These are phyloP conservation scores for Cordyceps sp. DNA, from an alignment of 2,329 filamentous ascomycete genomes.

Conservation along the genomic window DNA sequence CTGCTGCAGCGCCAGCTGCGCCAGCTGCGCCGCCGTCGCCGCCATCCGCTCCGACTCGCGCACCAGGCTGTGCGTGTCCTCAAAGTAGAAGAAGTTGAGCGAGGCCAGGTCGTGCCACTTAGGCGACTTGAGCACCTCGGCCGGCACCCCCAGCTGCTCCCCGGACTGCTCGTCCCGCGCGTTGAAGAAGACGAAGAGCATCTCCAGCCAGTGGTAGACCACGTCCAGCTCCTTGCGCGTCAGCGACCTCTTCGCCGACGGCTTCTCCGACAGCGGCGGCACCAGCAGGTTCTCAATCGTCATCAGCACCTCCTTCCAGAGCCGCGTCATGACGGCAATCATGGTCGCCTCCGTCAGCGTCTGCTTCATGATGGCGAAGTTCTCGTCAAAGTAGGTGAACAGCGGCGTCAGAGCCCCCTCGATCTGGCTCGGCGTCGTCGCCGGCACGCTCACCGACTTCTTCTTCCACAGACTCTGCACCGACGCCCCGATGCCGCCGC, in stretches of 20 bases:
- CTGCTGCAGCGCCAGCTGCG: constrained; percentile 49
- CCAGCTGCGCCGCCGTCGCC: constrained; percentile 60
- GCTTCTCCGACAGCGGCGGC: constrained; percentile 88
- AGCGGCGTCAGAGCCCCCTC: constrained; percentile 69
- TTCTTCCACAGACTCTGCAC: constrained; percentile 56
- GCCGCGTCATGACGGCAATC: constrained; percentile 91
- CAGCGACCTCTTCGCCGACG: constrained; percentile 68
- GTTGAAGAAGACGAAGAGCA: constrained; percentile 90
- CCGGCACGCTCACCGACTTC: constrained; percentile 34
- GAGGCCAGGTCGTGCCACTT: constrained; percentile 97
- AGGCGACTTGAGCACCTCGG: constrained; percentile 84
- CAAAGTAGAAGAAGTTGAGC: constrained; percentile 97
- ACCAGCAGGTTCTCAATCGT: constrained; percentile 84
- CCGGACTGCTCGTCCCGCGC: constrained; percentile 69
- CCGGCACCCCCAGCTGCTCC: constrained; percentile 73
- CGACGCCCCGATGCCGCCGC: constrained; percentile 52
- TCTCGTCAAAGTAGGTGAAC: constrained; percentile 92
- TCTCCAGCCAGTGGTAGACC: constrained; percentile 84
- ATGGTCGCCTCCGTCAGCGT: constrained; percentile 91
- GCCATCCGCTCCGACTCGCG: constrained; percentile 96
- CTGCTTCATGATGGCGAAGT: constrained; percentile 97
- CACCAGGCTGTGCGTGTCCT: constrained; percentile 77
- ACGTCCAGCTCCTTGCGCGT: constrained; percentile 82
- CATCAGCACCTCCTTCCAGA: constrained; percentile 95
- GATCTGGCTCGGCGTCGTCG: constrained; percentile 54